A percentile compares a stretch with the other conserved stretches of the same genome.
Conservation (phyloP, 208 protist species). For the Trypanosoma theileri region DNA sequence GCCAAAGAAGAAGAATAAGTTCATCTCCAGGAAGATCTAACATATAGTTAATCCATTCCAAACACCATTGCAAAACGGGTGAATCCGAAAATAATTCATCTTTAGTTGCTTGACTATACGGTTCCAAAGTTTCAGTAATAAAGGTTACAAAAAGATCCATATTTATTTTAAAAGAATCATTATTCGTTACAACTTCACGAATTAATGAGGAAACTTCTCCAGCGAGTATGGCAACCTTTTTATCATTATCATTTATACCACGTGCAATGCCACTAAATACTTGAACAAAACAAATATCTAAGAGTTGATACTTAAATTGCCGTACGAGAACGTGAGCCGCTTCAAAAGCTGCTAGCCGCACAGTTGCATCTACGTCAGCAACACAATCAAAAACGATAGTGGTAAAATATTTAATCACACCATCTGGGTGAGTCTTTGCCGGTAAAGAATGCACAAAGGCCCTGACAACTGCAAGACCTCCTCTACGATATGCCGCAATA, state of each 20-base stretch:
- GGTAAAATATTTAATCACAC: slow-evolving; percentile 33
- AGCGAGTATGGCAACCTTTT: slow-evolving; percentile 44
- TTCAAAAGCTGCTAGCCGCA: slow-evolving; percentile 73
- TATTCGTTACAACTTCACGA: slow-evolving; percentile 51
- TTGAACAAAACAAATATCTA: slow-evolving; percentile 44
- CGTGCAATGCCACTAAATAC: slow-evolving; percentile 56
- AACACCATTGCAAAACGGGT: slow-evolving; percentile 39
- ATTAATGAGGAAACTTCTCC: slow-evolving; percentile 62
- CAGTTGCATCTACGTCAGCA: slow-evolving; percentile 54
- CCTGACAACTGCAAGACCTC: slow-evolving; percentile 45
- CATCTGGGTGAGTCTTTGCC: slow-evolving; percentile 10
- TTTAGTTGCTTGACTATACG: slow-evolving; percentile 21
- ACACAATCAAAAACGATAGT: slow-evolving; percentile 43
- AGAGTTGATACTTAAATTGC: slow-evolving; percentile 36
- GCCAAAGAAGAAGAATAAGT: slow-evolving; percentile 40
- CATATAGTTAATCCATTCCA: slow-evolving; percentile 63
- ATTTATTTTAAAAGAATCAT: slow-evolving; percentile 34
- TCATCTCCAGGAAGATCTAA: slow-evolving; percentile 49
- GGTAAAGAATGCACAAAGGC: slow-evolving; percentile 51
- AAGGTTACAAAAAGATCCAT: slow-evolving; percentile 42
- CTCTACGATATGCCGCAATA: slow-evolving; percentile 54
- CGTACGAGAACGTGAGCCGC: slow-evolving; percentile 56
- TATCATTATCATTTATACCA: slow-evolving; percentile 63
- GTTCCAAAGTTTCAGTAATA: slow-evolving; percentile 43
- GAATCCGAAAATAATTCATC: slow-evolving; percentile 15